Base-by-base conservation (phyloP, 192 early-diverging fungal species). In the Geranomyces variabilis region DNA sequence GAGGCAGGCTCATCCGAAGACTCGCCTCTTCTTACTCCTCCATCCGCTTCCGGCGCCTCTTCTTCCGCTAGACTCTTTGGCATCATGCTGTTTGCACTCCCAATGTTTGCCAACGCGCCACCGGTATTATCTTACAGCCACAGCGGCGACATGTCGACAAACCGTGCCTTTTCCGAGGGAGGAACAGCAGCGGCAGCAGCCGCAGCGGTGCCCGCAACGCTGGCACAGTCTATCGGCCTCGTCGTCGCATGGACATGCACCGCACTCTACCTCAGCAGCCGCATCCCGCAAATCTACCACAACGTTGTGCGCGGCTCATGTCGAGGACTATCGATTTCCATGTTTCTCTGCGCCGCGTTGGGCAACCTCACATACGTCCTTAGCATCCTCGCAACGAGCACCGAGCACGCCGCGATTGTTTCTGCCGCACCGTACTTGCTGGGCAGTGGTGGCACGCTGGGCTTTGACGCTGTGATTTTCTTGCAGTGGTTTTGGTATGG, bases 261-360 rank as follows among this genome's bases (percentile, higher is more conserved):
- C 1, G 26, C 76, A 14, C 80, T 88, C 45, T 94, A 91, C 76
- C 76, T 93, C 30, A 77, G 85, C 6, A 90, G 88, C 21, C 83
- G 91, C 10, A 78, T 94, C 45, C 92, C 92, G 26, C 92, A 94
- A 71, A 82, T 94, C 49, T 85, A 80, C 77, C 88, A 86, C 48
- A 94, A 93, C 72, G 77, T 75, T 66, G 66, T 76, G 22, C 66
- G 87, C 21, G 75, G 82, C 63, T 92, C 91, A 1, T 84, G 87
- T 15, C 82, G 90, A 26, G 92, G 91, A 2, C 78, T 94, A n/a
- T 88, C 91, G 5, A 81, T 89, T 26, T 75, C 82, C 12, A 87
- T 94, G 84, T 93, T 93, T 73, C 74, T 85, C 34, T 92, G 89
- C 70, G 87, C 90, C 3, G 86, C 86, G 21, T 80, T 88, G 62